phyloP scores from a whole-genome alignment of 805 yeast species.

The Candida berthetii region DNA sequence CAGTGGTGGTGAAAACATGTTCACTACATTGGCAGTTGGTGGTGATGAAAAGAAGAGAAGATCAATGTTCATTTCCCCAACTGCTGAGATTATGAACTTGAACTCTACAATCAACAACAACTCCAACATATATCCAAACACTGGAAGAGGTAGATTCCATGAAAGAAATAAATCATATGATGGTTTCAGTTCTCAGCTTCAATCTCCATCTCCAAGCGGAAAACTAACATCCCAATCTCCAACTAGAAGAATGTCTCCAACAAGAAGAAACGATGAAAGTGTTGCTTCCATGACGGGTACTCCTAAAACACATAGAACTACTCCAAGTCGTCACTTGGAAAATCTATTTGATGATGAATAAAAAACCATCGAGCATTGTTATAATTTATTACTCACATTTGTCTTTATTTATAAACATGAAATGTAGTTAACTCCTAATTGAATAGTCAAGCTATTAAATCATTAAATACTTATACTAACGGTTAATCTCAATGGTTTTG shows the following conservation, averaged over 20 bases:
- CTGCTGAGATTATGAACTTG: conserved; percentile 61
- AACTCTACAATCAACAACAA: conserved; percentile 11
- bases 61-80: conserved; percentile 70
- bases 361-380: no score
- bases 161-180: conserved; percentile 6
- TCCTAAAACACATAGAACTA: conserved; percentile 18
- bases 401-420: no score
- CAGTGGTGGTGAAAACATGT: conserved; percentile 9
- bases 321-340: conserved; percentile 45
- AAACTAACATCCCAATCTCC: conserved; percentile 10
- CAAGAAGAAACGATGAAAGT: neutral
- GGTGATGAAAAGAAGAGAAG: conserved; percentile 20
- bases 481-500: no score
- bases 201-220: conserved; percentile 11
- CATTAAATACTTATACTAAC: no score
- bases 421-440: no score
- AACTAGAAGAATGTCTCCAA: conserved; percentile 5
- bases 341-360: conserved; percentile 35
- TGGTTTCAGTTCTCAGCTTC: conserved; percentile 8
- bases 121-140: conserved; percentile 31
- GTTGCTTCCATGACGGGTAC: no score
- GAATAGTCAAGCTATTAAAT: no score
- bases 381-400: no score
- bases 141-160: neutral
- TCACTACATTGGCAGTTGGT: conserved; percentile 9